Conservation (phyloP, 208 protist species). For the Phytomonas sp. region DNA sequence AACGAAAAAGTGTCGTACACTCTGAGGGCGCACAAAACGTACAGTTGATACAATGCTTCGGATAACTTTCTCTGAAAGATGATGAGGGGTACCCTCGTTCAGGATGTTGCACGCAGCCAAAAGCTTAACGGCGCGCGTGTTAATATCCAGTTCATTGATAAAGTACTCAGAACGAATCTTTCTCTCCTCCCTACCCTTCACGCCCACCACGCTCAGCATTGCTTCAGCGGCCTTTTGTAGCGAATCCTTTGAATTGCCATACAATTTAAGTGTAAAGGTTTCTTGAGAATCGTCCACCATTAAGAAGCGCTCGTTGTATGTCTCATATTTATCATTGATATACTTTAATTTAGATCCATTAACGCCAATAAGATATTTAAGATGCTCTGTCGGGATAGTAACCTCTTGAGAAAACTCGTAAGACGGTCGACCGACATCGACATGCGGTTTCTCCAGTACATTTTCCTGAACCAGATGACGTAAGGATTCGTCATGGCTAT, state of each 20-base stretch:
- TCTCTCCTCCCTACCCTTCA: constrained; percentile 60
- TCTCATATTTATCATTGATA: constrained; percentile 66
- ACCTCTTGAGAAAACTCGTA: constrained; percentile 36
- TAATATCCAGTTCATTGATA: constrained; percentile 71
- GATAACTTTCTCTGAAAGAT: constrained; percentile 66
- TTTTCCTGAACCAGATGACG: constrained; percentile 11
- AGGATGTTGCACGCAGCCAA: constrained; percentile 74
- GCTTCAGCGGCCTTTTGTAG: constrained; percentile 56
- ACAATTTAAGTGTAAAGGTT: constrained; percentile 57
- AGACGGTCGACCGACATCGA: constrained; percentile 22
- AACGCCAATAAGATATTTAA: constrained; percentile 67
- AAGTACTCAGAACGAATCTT: constrained; percentile 76
- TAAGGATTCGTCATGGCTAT: constrained; percentile 59
- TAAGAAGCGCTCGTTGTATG: constrained; percentile 64
- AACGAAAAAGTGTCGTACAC: constrained; percentile 75
- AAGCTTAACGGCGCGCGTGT: constrained; percentile 52
- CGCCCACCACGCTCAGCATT: constrained; percentile 41
- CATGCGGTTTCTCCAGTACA: neutral
- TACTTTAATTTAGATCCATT: constrained; percentile 40
- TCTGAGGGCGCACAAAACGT: constrained; percentile 71
- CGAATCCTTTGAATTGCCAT: constrained; percentile 46
- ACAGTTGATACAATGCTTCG: constrained; percentile 71
- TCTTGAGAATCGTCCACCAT: constrained; percentile 41
- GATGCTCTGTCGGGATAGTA: constrained; percentile 60
- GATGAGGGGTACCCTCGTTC: constrained; percentile 54